Evolutionary conservation across 495 filamentous ascomycete genomes (phyloP).

Genomic region (Jackrogersella multiformis): DNA sequence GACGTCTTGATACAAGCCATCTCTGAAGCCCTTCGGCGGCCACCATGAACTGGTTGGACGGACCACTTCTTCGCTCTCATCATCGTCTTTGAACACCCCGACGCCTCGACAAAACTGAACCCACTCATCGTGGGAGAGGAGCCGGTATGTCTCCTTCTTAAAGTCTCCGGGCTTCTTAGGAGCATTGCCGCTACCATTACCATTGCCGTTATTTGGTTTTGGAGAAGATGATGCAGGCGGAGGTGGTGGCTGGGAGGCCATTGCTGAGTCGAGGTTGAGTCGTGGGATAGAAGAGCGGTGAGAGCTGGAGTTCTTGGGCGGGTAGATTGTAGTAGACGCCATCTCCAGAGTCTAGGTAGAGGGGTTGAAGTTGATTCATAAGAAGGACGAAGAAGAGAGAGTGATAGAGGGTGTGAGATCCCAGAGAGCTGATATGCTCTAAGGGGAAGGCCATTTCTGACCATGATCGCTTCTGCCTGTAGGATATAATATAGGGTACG

Average conservation of each 20-base stretch:
- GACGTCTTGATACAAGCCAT: conserved; percentile 56
- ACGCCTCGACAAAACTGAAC: conserved; percentile 56
- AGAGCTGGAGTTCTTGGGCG: conserved; percentile 18
- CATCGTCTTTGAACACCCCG: conserved; percentile 56
- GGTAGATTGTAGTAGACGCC: conserved; percentile 33
- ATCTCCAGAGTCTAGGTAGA: conserved; percentile 23
- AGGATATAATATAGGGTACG: neutral
- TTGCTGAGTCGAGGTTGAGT: conserved; percentile 24
- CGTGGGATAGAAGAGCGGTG: conserved; percentile 26
- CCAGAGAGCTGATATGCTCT: neutral
- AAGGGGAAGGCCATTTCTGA: conserved; percentile 18
- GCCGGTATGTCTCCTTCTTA: conserved; percentile 44
- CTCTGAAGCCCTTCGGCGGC: conserved; percentile 56
- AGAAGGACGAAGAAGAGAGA: neutral
- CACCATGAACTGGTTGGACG: conserved; percentile 55
- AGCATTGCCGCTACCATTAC: neutral
- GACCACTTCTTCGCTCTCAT: conserved; percentile 53
- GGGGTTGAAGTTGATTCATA: conserved; percentile 6
- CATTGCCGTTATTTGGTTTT: conserved; percentile 25
- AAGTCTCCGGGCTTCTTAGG: conserved; percentile 14
- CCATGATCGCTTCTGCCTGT: neutral
- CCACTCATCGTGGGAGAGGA: conserved; percentile 55
- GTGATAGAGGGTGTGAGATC: neutral
- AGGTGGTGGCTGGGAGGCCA: conserved; percentile 24
- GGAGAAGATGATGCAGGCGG: conserved; percentile 21